phyloP scores from a whole-genome alignment of 306 rosid species.

The Cicer judaicum region DNA sequence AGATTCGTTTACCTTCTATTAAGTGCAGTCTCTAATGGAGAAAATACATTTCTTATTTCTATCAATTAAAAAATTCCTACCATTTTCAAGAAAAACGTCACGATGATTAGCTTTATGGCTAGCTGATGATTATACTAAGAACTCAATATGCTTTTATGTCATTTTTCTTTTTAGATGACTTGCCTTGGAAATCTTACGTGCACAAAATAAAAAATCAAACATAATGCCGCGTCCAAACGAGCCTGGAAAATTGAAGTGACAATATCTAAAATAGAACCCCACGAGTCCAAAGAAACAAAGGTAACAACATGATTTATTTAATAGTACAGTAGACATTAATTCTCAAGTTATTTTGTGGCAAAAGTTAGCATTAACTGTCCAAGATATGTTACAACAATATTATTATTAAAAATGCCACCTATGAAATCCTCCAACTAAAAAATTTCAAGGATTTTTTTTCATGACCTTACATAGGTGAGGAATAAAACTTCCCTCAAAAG shows the following conservation, averaged over 20 bases:
- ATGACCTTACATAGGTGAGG: conserved; percentile 25
- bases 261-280: conserved; percentile 14
- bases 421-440: conserved; percentile 36
- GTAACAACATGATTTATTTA: background rate
- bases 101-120: background rate
- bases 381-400: conserved; percentile 30
- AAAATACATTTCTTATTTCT: background rate
- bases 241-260: conserved; percentile 18
- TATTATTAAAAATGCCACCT: background rate
- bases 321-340: conserved; percentile 5
- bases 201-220: conserved; percentile 1
- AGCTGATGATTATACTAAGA: background rate
- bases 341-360: conserved; percentile 14
- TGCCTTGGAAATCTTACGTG: background rate
- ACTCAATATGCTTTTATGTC: background rate
- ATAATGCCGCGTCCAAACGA: background rate
- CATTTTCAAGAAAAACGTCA: background rate
- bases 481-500: conserved; percentile 33
- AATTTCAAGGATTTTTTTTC: conserved; percentile 2
- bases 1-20: background rate
- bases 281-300: conserved; percentile 2
- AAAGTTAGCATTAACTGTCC: conserved; percentile 18
- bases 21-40: background rate
- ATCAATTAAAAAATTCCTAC: background rate
- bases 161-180: background rate